A percentile compares a stretch with the other conserved stretches of the same genome.
Conservation (phyloP, 1,139 yeast genomes). For the Nakaseomyces sp. region DNA sequence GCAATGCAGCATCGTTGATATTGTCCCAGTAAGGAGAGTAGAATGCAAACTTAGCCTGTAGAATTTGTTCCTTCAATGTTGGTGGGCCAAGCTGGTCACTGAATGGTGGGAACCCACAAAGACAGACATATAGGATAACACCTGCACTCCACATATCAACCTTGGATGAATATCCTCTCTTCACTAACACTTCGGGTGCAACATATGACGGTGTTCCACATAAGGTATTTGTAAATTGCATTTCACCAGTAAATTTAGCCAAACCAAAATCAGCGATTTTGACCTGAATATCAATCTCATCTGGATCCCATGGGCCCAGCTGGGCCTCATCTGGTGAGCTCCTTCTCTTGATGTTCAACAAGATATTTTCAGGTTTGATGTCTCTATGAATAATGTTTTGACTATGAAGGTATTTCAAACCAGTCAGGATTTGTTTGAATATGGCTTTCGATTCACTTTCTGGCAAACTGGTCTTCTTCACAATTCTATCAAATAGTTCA, state of each 20-base stretch:
- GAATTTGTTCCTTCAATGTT: slow-evolving; percentile 63
- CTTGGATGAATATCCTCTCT: slow-evolving; percentile 56
- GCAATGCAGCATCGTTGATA: slow-evolving; percentile 54
- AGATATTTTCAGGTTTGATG: slow-evolving; percentile 68
- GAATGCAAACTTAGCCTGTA: slow-evolving; percentile 59
- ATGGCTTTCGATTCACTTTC: slow-evolving; percentile 56
- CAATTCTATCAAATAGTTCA: slow-evolving; percentile 62
- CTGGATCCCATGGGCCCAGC: slow-evolving; percentile 65
- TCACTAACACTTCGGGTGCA: slow-evolving; percentile 62
- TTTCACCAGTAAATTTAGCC: slow-evolving; percentile 71
- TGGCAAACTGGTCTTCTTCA: slow-evolving; percentile 49
- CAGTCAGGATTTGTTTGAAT: slow-evolving; percentile 53
- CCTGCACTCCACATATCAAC: slow-evolving; percentile 81
- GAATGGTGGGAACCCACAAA: slow-evolving; percentile 81
- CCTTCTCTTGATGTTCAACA: slow-evolving; percentile 50
- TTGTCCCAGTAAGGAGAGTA: slow-evolving; percentile 77
- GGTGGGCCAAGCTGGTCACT: slow-evolving; percentile 79
- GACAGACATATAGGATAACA: slow-evolving; percentile 62
- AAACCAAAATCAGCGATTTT: slow-evolving; percentile 78
- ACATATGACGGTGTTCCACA: slow-evolving; percentile 84
- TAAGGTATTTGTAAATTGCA: slow-evolving; percentile 63
- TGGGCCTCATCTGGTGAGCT: slow-evolving; percentile 34
- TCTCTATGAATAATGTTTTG: slow-evolving; percentile 66
- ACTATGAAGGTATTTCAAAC: slow-evolving; percentile 53
- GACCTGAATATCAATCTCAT: slow-evolving; percentile 54